These are phyloP conservation scores for Ramularia endophylla DNA, from an alignment of 2,329 filamentous ascomycete species.

Conservation along the genomic window DNA sequence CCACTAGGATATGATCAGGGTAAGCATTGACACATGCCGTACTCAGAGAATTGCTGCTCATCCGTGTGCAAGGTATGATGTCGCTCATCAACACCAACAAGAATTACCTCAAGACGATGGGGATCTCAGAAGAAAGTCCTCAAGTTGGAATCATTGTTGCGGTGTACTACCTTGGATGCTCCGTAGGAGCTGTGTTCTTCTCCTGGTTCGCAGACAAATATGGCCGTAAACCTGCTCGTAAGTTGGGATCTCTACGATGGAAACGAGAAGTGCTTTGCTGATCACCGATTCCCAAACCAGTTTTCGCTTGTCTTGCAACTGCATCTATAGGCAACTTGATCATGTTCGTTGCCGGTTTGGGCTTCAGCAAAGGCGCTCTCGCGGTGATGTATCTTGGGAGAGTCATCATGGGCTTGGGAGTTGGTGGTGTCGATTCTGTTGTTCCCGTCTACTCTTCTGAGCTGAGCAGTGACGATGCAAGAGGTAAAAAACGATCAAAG, in stretches of 20 bases:
- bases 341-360: conserved; percentile 54
- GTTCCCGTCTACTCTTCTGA: conserved; percentile 57
- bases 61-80: conserved; percentile 42
- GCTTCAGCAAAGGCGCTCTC: conserved; percentile 37
- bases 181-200: conserved; percentile 52
- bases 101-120: conserved; percentile 54
- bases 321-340: conserved; percentile 53
- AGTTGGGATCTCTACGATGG: too few relatives aligned
- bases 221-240: conserved; percentile 48
- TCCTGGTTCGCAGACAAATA: conserved; percentile 49
- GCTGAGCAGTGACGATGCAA: conserved; percentile 49
- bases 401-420: conserved; percentile 51
- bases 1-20: conserved; percentile 11
- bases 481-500: conserved; percentile 33
- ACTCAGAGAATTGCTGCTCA: conserved; percentile 2
- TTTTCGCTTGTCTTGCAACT: conserved; percentile 50
- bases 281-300: too few relatives aligned
- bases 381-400: conserved; percentile 47
- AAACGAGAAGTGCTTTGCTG: too few relatives aligned
- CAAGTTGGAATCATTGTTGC: conserved; percentile 56
- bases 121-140: conserved; percentile 44
- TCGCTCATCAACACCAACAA: conserved; percentile 51
- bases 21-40: conserved; percentile 14
- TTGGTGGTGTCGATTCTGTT: conserved; percentile 56
- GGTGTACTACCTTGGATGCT: conserved; percentile 58